phyloP scores from a whole-genome alignment of 1,139 yeast species.

The Saccharomyces hybrid region DNA sequence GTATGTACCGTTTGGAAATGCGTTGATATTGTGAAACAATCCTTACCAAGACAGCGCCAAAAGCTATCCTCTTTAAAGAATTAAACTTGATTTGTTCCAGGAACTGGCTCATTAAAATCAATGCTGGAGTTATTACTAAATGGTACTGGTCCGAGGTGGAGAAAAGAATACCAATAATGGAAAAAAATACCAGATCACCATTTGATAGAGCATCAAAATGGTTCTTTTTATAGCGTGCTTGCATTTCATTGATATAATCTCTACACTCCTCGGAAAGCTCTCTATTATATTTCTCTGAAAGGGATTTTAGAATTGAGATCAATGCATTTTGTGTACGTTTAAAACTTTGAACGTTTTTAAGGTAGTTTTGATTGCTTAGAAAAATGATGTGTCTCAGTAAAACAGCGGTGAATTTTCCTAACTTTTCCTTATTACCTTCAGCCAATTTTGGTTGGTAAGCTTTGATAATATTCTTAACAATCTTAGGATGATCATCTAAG shows the following conservation, averaged over 20 bases:
- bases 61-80: slow-evolving; percentile 35
- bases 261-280: slow-evolving; percentile 53
- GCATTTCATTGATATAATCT: slow-evolving; percentile 41
- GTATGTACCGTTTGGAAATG: slow-evolving; percentile 69
- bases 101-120: slow-evolving; percentile 64
- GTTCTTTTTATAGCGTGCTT: slow-evolving; percentile 37
- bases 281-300: slow-evolving; percentile 62
- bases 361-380: slow-evolving; percentile 38
- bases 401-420: slow-evolving; percentile 57
- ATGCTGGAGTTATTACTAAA: slow-evolving; percentile 78
- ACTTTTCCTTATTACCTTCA: slow-evolving; percentile 71
- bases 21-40: slow-evolving; percentile 65
- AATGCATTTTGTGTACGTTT: slow-evolving; percentile 39
- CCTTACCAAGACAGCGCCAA: slow-evolving; percentile 59
- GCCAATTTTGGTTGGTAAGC: slow-evolving; percentile 70
- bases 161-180: slow-evolving; percentile 65
- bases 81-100: slow-evolving; percentile 45
- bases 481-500: slow-evolving; percentile 39
- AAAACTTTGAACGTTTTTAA: slow-evolving; percentile 22
- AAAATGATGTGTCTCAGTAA: slow-evolving; percentile 56
- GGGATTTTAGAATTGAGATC: slow-evolving; percentile 44
- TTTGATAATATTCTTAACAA: slow-evolving; percentile 50
- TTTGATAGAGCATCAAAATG: slow-evolving; percentile 20
- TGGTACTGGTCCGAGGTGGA: slow-evolving; percentile 97
- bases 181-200: slow-evolving; percentile 57